Base-by-base conservation (phyloP, 257 asterid species). In the Echium plantagineum region DNA sequence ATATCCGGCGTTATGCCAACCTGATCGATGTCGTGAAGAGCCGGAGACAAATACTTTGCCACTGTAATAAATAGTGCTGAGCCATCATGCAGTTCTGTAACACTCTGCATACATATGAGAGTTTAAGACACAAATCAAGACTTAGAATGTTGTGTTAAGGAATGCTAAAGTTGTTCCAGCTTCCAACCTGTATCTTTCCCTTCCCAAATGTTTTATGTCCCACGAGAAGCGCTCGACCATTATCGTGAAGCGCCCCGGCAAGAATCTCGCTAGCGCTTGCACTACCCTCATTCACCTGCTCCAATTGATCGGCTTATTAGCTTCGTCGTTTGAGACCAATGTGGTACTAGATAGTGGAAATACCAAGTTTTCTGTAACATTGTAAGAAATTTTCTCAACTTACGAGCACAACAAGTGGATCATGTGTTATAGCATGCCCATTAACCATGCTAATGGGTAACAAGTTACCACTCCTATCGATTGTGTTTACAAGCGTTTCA, bases 191-290 rank as follows among this genome's bases (percentile, higher is more conserved):
- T 71, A 87, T 87, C 79, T 87, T 90, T 54, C 98, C 96, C 71
- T 90, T 90, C 26, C 98, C 98, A 20, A 85, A 90, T 52, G 98
- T 90, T 69, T 55, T 81, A 72, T 83, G 87, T 46, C 98, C 96
- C 12, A 90, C 81, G 47, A 90, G 98, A 63, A 72, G 64, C 6
- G 98, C 98, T 61, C 98, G 79, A 52, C 96, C 95, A 47, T 87
- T 90, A 80, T 90, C 98, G 54, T 81, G 96, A 30, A 90, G 94
- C 16, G 98, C 98, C 48, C 98, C 95, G 0, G 98, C 96, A 32
- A 90, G 81, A 73, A 90, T 90, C 85, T 90, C 98, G 67, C 95
- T 90, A 2, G 96, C 95, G 75, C 96, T 90, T 16, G 98, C 98
- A 76, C 96, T 90, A 58, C 85, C 98, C 71, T 85, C 98, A 20